These are phyloP conservation scores for Pichia kluyveri DNA, from an alignment of 805 yeast genomes.

Conservation along the genomic window DNA sequence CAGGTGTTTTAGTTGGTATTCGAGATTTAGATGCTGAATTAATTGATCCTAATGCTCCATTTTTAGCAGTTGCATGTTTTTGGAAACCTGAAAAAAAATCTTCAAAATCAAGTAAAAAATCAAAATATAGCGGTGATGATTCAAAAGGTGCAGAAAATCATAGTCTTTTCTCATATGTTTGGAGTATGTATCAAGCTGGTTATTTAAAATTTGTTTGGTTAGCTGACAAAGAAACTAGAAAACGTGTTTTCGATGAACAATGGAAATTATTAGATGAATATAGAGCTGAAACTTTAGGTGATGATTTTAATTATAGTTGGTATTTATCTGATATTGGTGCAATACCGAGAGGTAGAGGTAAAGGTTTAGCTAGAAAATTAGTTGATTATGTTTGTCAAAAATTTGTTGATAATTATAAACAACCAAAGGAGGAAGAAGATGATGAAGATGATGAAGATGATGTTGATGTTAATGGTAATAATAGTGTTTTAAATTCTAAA, in stretches of 20 bases:
- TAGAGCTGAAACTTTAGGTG: constrained; percentile 35
- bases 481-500: background rate
- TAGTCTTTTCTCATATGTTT: constrained; percentile 25
- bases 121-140: background rate
- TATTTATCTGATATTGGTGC: constrained; percentile 53
- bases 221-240: constrained; percentile 35
- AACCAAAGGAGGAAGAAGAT: constrained; percentile 10
- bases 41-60: constrained; percentile 33
- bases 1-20: constrained; percentile 42
- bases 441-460: constrained; percentile 10
- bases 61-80: constrained; percentile 47
- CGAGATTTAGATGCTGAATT: constrained; percentile 39
- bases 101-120: background rate
- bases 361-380: constrained; percentile 45
- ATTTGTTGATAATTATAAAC: constrained; percentile 28
- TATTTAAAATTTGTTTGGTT: constrained; percentile 27
- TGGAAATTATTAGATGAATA: constrained; percentile 36
- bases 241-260: constrained; percentile 41
- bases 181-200: constrained; percentile 27
- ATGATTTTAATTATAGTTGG: constrained; percentile 37
- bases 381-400: constrained; percentile 41
- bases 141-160: constrained; percentile 10
- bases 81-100: constrained; percentile 22
- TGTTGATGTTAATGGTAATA: constrained; percentile 4
- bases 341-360: constrained; percentile 48